Base-by-base conservation (phyloP, 176 grass and related monocot genomes). In the Cenchrus americanus region DNA sequence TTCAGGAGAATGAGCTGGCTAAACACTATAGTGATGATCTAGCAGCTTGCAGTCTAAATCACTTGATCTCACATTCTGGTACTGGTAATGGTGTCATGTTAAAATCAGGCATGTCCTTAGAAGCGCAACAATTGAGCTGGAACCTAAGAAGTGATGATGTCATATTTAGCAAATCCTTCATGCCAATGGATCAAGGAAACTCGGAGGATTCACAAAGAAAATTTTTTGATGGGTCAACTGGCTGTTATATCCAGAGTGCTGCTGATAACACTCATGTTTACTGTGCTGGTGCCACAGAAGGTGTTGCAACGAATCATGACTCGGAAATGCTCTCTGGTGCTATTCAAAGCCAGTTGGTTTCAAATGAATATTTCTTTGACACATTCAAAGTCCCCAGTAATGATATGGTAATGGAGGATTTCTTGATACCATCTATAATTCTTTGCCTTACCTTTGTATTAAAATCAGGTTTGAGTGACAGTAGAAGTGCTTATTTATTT, bases 61-160 rank as follows among this genome's bases (percentile, higher is more conserved):
- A 84, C 63, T 87, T 94, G 62, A 88, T 87, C 75, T 77, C 77
- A 77, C 80, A 92, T 37, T 84, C 88, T 53, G 24, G 23, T 73
- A 76, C 37, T 62, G 62, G 24, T 73, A 79, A 46, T 58, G 55
- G 78, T n/a, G 80, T 87, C 32, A 67, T 94, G 14, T 66, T 90
- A 62, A 88, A 75, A 64, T 97, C 87, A 86, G 86, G 83, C 66
- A 74, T 84, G 64, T 58, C 69, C 65, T 85, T 79, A 80, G 90
- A 89, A 34, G 68, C 58, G 64, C 74, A 79, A 30, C 51, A 52
- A 62, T 57, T 63, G 53, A 80, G 43, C 48, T 87, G 62, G 64
- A 82, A 76, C 43, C 22, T 71, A 80, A 77, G 21, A 27, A 32
- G 54, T 26, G 75, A 80, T 69, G 62, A 83, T 86, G 40, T 37